phyloP scores from a whole-genome alignment of 257 asterid genomes.

The Verbena officinalis region DNA sequence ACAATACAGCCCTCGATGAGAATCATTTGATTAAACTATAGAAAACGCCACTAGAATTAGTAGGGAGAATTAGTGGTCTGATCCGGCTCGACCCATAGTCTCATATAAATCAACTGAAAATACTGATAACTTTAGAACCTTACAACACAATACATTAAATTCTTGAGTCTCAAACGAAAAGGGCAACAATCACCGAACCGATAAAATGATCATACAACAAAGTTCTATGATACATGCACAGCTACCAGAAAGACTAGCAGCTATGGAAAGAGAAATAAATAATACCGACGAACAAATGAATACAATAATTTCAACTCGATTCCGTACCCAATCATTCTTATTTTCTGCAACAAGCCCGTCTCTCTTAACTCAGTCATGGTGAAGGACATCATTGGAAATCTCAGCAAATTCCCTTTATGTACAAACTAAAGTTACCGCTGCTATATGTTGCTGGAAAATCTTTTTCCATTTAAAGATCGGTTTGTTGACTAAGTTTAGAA shows the following conservation, averaged over 20 bases:
- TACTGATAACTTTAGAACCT: no score
- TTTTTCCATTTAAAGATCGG: constrained; percentile 35
- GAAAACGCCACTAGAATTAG: no score
- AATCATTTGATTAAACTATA: not conserved
- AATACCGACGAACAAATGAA: constrained; percentile 35
- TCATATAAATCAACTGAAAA: no score
- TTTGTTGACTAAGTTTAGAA: constrained; percentile 36
- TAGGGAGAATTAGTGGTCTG: no score
- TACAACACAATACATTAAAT: constrained; percentile 13
- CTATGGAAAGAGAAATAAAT: constrained; percentile 20
- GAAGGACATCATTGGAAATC: constrained; percentile 22
- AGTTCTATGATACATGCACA: constrained; percentile 33
- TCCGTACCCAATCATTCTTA: constrained; percentile 32
- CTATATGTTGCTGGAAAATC: constrained; percentile 35
- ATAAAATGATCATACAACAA: constrained; percentile 8
- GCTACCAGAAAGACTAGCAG: constrained; percentile 24
- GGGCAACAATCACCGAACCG: constrained; percentile 23
- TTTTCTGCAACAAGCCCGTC: constrained; percentile 39
- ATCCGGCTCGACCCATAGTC: no score
- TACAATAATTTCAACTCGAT: constrained; percentile 36
- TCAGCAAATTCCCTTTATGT: constrained; percentile 37
- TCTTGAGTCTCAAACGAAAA: constrained; percentile 15
- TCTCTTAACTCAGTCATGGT: constrained; percentile 35
- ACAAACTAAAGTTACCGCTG: constrained; percentile 40
- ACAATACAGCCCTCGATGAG: no score